phyloP scores from a whole-genome alignment of 257 asterid species.

The Buddleja alternifolia region DNA sequence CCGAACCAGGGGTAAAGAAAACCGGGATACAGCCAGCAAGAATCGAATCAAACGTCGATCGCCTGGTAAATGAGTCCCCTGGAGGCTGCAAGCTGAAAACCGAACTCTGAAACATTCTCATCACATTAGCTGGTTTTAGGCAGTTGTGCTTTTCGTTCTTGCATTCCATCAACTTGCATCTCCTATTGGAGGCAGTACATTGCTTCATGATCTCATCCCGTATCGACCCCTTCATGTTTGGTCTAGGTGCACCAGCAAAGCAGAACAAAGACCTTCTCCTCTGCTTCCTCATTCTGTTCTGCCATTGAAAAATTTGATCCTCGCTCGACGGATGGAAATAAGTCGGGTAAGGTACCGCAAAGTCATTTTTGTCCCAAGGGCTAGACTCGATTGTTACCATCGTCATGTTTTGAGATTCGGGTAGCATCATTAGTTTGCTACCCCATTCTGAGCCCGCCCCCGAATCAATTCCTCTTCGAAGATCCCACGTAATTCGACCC shows the following conservation, averaged over 20 bases:
- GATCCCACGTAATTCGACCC: constrained; percentile 88
- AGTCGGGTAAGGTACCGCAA: constrained; percentile 88
- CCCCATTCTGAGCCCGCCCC: constrained; percentile 69
- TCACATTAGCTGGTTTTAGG: constrained; percentile 58
- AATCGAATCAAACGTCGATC: constrained; percentile 82
- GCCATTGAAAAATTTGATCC: constrained; percentile 57
- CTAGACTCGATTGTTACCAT: constrained; percentile 76
- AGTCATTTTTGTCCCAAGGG: constrained; percentile 80
- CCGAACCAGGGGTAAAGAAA: constrained; percentile 74
- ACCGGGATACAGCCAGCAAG: constrained; percentile 91
- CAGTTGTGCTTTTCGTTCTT: constrained; percentile 52
- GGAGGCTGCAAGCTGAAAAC: constrained; percentile 85
- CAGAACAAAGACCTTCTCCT: constrained; percentile 53
- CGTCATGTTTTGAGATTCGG: constrained; percentile 70
- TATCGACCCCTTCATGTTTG: constrained; percentile 56
- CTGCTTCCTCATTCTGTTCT: constrained; percentile 49
- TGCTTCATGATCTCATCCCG: constrained; percentile 73
- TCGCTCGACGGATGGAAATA: constrained; percentile 78
- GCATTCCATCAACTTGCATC: constrained; percentile 67
- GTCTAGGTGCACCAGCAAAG: constrained; percentile 82
- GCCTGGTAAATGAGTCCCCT: constrained; percentile 79
- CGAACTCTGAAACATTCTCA: constrained; percentile 63
- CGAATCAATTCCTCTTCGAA: constrained; percentile 48
- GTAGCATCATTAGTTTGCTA: constrained; percentile 64
- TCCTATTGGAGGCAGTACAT: constrained; percentile 40